These are phyloP conservation scores for Hydnum rufescens DNA, from an alignment of 768 basidiomycete species.

Conservation along the genomic window DNA sequence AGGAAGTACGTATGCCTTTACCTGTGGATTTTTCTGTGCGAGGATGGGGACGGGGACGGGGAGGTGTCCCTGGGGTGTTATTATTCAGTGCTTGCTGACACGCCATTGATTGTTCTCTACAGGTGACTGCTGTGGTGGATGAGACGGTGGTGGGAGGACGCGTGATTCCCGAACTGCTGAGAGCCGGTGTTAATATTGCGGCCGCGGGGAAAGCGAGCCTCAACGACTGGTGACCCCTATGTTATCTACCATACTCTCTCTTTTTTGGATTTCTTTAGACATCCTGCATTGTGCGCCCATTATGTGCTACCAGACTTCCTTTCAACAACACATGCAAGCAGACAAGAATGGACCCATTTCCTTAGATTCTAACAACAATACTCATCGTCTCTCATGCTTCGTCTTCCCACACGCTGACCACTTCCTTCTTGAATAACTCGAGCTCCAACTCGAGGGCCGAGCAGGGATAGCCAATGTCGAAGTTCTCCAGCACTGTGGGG, in stretches of 20 bases:
- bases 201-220: background rate
- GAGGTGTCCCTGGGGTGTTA: too few relatives aligned
- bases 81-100: too few relatives aligned
- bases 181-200: conserved; percentile 63
- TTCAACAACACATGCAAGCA: too few relatives aligned
- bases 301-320: too few relatives aligned
- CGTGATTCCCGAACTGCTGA: conserved; percentile 65
- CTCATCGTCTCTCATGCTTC: too few relatives aligned
- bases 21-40: background rate
- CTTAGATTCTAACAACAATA: too few relatives aligned
- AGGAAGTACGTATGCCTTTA: conserved; percentile 33
- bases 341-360: too few relatives aligned
- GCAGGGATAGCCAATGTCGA: conserved; percentile 88
- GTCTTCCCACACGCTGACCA: conserved; percentile 13
- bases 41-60: too few relatives aligned
- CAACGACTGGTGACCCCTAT: background rate
- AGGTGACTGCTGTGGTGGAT: conserved; percentile 46
- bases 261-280: too few relatives aligned
- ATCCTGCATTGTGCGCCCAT: too few relatives aligned
- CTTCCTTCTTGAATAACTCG: conserved; percentile 78
- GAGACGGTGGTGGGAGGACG: conserved; percentile 75
- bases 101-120: too few relatives aligned
- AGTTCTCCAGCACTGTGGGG: conserved; percentile 76
- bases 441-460: conserved; percentile 86
- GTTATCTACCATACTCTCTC: too few relatives aligned